phyloP scores from a whole-genome alignment of 192 early-diverging fungal species.

The Obelidium mucronatum region DNA sequence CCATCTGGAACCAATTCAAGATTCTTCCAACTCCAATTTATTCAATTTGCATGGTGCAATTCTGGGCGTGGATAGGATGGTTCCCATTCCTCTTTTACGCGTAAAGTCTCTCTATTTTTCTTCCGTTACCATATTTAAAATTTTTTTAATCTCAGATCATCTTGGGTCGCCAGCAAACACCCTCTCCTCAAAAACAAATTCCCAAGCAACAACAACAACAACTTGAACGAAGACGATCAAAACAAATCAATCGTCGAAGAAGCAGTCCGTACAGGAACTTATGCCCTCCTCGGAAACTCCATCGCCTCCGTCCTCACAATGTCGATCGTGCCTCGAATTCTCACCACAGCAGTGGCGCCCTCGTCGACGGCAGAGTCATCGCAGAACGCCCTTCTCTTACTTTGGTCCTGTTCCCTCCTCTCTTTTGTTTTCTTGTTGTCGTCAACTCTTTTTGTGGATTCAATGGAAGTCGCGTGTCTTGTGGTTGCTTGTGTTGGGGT shows the following conservation, averaged over 20 bases:
- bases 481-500: conserved; percentile 79
- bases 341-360: conserved; percentile 40
- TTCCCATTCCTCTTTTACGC: conserved; percentile 97
- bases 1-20: not conserved
- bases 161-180: conserved; percentile 70
- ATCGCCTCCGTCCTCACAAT: conserved; percentile 74
- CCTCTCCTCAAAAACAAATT: too few relatives aligned
- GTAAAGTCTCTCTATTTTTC: conserved; percentile 43
- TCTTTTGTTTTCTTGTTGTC: conserved; percentile 75
- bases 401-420: conserved; percentile 76
- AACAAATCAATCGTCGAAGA: conserved; percentile 12
- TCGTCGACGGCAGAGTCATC: not conserved
- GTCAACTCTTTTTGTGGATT: conserved; percentile 67
- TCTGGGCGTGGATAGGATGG: conserved; percentile 97
- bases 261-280: conserved; percentile 82
- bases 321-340: conserved; percentile 61
- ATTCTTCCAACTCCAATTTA: conserved; percentile 69
- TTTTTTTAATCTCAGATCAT: conserved; percentile 52
- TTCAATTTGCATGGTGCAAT: conserved; percentile 85
- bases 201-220: too few relatives aligned
- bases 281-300: conserved; percentile 83
- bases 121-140: conserved; percentile 17
- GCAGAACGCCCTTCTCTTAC: conserved; percentile 19
- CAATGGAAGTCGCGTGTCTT: conserved; percentile 65
- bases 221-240: too few relatives aligned